Base-by-base conservation (phyloP, 2,329 filamentous ascomycete genomes). In the Sarocladium oryzae region DNA sequence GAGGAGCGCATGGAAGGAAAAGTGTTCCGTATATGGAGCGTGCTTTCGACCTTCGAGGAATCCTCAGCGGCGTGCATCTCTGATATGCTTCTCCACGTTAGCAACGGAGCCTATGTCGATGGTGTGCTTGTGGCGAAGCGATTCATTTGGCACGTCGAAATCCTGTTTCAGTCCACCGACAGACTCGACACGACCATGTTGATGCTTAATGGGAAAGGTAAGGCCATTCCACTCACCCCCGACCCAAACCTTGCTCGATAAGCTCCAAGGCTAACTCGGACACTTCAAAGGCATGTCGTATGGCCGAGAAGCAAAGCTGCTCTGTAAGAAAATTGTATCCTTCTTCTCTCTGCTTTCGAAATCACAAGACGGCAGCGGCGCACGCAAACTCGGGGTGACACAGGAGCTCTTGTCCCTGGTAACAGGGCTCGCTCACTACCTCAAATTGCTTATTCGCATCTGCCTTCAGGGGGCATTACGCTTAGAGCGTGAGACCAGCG, bases 311-410 rank as follows among this genome's bases (percentile, higher is more conserved):
- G 88, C 93, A n/a, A 99, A 99, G 69, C 77, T 99, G 49, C 81
- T 99, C n/a, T 99, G 93, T 76, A 99, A 99, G 70, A 99, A 99
- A 69, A 95, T 99, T 51, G 93, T 99, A 5, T 89, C 92, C 23
- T 99, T 99, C 74, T 99, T 99, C 67, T 90, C 90, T 11, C 75
- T 99, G 16, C 77, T 99, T 8, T 95, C 92, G 5, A 96, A 96
- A 67, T 93, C 91, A 1, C 92, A 97, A 64, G 91, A 96, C 62
- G 89, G 85, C 8, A 88, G 86, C n/a, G 88, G 86, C n/a, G 84
- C 88, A 33, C 81, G 89, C 53, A 93, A 96, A 65, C 81, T 97
- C 37, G 93, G 93, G 38, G 93, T 99, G 28, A 99, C 93, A 8
- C 93, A 99, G 66, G 93, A 99, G 66, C 78, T 99, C n/a, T 72